Evolutionary conservation across 2,329 filamentous ascomycete genomes (phyloP).

Genomic region (Talaromyces sp.): DNA sequence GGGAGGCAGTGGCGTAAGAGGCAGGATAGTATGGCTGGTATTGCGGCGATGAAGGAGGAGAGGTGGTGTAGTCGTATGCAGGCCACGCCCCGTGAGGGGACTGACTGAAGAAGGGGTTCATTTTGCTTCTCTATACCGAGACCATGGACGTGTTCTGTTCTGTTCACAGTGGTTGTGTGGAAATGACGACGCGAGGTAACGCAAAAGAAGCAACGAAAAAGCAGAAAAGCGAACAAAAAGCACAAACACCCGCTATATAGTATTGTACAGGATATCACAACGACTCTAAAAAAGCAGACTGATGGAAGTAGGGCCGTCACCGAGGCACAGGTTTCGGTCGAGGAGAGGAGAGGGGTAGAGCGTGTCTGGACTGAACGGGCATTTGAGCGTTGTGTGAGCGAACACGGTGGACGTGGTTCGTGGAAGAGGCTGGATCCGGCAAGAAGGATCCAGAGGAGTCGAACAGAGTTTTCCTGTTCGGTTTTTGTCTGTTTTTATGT

Average conservation of each 20-base stretch:
- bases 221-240: conserved; percentile 14
- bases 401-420: conserved; percentile 11
- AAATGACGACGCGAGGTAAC: neutral
- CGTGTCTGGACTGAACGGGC: conserved; percentile 35
- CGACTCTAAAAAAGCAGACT: conserved; percentile 26
- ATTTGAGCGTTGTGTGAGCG: conserved; percentile 36
- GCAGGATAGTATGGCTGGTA: conserved; percentile 49
- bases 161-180: neutral
- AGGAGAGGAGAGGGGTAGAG: conserved; percentile 34
- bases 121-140: conserved; percentile 26
- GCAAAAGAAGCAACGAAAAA: conserved; percentile 13
- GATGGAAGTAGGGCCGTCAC: conserved; percentile 34
- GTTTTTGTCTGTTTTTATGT: neutral
- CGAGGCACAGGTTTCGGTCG: conserved; percentile 38
- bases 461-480: neutral
- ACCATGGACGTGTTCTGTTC: conserved; percentile 22
- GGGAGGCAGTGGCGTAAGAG: conserved; percentile 48
- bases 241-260: conserved; percentile 23
- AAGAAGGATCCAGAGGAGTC: neutral
- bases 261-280: conserved; percentile 44
- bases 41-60: conserved; percentile 48
- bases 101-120: conserved; percentile 44
- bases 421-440: conserved; percentile 9
- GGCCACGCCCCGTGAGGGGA: conserved; percentile 40
- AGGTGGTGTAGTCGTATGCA: conserved; percentile 44